A percentile compares a stretch with the other conserved stretches of the same genome.
Conservation (phyloP, 2,329 filamentous ascomycete genomes). For the Fusarium nanum region DNA sequence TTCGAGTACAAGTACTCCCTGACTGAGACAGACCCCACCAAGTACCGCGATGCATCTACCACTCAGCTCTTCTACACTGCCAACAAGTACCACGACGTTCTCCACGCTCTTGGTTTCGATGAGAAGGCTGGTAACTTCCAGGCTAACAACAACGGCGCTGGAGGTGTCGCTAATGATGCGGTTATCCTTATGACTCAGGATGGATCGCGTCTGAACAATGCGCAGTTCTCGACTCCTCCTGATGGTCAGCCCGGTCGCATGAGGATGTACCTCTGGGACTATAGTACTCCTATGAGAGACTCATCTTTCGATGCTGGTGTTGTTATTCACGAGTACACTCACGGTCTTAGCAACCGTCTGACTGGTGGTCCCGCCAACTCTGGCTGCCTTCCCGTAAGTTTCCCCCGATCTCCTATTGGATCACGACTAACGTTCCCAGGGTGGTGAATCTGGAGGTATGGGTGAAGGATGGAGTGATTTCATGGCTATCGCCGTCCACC, state of each 20-base stretch:
- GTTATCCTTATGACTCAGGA: conserved; percentile 69
- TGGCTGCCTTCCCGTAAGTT: conserved; percentile 54
- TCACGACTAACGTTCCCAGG: neutral
- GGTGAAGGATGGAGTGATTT: conserved; percentile 70
- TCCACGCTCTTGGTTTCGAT: conserved; percentile 68
- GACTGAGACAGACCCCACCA: conserved; percentile 49
- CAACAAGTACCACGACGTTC: conserved; percentile 69
- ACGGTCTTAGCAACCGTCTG: conserved; percentile 63
- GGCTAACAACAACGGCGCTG: conserved; percentile 64
- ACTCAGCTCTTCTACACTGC: conserved; percentile 71
- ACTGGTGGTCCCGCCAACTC: conserved; percentile 68
- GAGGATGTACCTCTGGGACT: conserved; percentile 69
- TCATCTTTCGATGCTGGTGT: conserved; percentile 69
- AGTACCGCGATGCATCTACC: conserved; percentile 65
- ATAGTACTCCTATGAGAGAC: conserved; percentile 61
- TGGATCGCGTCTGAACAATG: conserved; percentile 64
- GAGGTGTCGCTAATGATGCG: conserved; percentile 63
- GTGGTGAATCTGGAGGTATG: conserved; percentile 66
- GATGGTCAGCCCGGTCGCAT: conserved; percentile 65
- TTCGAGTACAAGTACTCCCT: conserved; percentile 62
- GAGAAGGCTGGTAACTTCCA: conserved; percentile 71
- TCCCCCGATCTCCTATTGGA: fast-evolving
- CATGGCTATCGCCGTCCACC: conserved; percentile 62
- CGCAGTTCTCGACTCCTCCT: conserved; percentile 66
- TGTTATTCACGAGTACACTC: conserved; percentile 69